Evolutionary conservation across 2,329 filamentous ascomycete genomes (phyloP).

Genomic region (Parastagonospora nodorum): DNA sequence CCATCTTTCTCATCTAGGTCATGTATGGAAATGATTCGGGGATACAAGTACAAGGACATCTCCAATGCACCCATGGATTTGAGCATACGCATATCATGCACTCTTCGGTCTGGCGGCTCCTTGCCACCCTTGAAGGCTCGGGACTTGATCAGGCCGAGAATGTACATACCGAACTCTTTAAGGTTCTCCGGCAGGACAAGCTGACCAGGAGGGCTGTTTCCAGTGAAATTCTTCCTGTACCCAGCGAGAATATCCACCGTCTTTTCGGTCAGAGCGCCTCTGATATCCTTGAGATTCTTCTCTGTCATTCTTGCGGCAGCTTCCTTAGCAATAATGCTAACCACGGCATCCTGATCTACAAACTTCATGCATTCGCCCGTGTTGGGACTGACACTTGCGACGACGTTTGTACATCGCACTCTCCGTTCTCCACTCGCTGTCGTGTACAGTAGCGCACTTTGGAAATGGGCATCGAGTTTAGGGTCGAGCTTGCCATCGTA

Average conservation of each 20-base stretch:
- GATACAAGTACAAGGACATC: conserved; percentile 90
- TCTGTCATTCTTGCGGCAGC: conserved; percentile 83
- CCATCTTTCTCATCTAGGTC: conserved; percentile 86
- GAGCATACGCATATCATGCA: conserved; percentile 90
- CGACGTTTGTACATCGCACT: conserved; percentile 90
- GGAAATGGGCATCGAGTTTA: conserved; percentile 96
- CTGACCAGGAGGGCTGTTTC: conserved; percentile 85
- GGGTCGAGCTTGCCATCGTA: conserved; percentile 98
- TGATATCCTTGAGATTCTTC: conserved; percentile 80
- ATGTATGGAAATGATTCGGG: conserved; percentile 89
- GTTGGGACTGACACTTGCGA: conserved; percentile 87
- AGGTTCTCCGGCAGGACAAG: conserved; percentile 93
- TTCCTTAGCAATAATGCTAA: conserved; percentile 89
- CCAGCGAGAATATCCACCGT: conserved; percentile 89
- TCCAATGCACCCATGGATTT: conserved; percentile 85
- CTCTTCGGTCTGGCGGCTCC: conserved; percentile 86
- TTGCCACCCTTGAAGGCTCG: conserved; percentile 90
- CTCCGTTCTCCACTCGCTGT: conserved; percentile 86
- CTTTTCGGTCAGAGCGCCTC: conserved; percentile 82
- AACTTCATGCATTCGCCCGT: conserved; percentile 86
- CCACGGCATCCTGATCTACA: conserved; percentile 93
- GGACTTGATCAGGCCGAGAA: conserved; percentile 85
- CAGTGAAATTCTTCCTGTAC: conserved; percentile 91
- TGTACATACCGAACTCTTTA: conserved; percentile 97
- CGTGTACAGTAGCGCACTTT: conserved; percentile 92